These are phyloP conservation scores for Agastache rugosa DNA, from an alignment of 257 asterid species.

Conservation along the genomic window DNA sequence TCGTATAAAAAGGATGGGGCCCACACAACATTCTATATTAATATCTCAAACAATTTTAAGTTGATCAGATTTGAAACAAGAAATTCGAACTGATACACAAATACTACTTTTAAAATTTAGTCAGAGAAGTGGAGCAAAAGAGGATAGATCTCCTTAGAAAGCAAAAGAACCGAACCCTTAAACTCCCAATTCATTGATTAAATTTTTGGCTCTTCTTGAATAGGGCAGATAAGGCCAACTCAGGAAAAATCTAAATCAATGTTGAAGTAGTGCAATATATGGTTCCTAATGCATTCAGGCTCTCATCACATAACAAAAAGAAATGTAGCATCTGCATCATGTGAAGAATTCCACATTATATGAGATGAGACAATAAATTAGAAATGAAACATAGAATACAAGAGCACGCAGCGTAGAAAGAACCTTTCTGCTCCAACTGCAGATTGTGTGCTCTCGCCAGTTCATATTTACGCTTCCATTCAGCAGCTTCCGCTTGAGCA, in stretches of 20 bases:
- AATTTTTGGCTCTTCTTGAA: not conserved
- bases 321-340: not conserved
- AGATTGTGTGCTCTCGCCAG: slow-evolving; percentile 67
- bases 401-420: not conserved
- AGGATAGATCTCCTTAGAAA: not conserved
- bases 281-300: not conserved
- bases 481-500: slow-evolving; percentile 96
- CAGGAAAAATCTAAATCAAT: slow-evolving; percentile 14
- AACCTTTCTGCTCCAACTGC: slow-evolving; percentile 73
- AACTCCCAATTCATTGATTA: not conserved
- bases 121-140: not conserved
- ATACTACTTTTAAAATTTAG: not conserved
- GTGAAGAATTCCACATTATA: slow-evolving; percentile 7
- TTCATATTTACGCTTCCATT: slow-evolving; percentile 94
- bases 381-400: not conserved
- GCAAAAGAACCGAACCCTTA: not conserved
- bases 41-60: not conserved
- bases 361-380: slow-evolving; percentile 18
- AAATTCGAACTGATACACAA: not conserved
- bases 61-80: not conserved
- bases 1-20: slow-evolving; percentile 5
- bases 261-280: not conserved
- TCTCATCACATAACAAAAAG: not conserved
- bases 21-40: not conserved
- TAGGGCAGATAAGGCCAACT: not conserved